phyloP scores from a whole-genome alignment of 495 filamentous ascomycete species.

The Daldinia vernicosa region DNA sequence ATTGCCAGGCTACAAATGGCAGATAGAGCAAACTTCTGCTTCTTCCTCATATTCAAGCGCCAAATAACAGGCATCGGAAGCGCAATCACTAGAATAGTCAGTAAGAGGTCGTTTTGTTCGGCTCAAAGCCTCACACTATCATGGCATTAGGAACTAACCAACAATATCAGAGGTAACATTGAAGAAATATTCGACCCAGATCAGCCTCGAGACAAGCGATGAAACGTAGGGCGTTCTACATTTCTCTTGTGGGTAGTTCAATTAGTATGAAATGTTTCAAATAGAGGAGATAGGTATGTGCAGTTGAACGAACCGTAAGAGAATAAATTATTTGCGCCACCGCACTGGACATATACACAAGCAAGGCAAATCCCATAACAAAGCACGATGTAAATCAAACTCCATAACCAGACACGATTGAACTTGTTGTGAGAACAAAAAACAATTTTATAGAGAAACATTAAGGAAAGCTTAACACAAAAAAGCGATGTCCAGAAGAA shows the following conservation, averaged over 20 bases:
- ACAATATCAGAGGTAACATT: conserved; percentile 17
- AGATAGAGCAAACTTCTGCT: conserved; percentile 47
- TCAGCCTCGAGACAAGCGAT: conserved; percentile 1
- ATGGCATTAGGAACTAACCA: background rate
- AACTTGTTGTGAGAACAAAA: background rate
- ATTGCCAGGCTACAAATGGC: conserved; percentile 38
- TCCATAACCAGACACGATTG: background rate
- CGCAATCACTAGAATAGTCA: conserved; percentile 11
- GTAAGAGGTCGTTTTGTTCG: background rate
- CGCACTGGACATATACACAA: conserved; percentile 31
- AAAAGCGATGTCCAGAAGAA: conserved; percentile 28
- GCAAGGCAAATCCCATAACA: conserved; percentile 22
- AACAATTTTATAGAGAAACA: conserved; percentile 17
- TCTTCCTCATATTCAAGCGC: conserved; percentile 43
- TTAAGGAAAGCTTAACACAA: conserved; percentile 31
- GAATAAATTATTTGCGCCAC: conserved; percentile 11
- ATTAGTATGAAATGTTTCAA: background rate
- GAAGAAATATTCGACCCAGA: conserved; percentile 18
- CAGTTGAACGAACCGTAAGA: background rate
- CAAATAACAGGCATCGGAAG: conserved; percentile 51
- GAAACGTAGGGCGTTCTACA: conserved; percentile 3
- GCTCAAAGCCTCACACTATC: background rate
- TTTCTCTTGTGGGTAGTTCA: too few relatives aligned
- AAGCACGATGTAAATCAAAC: conserved; percentile 16
- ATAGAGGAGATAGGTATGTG: conserved; percentile 4